Base-by-base conservation (phyloP, 2,329 filamentous ascomycete genomes). In the Arthroderma uncinatum region DNA sequence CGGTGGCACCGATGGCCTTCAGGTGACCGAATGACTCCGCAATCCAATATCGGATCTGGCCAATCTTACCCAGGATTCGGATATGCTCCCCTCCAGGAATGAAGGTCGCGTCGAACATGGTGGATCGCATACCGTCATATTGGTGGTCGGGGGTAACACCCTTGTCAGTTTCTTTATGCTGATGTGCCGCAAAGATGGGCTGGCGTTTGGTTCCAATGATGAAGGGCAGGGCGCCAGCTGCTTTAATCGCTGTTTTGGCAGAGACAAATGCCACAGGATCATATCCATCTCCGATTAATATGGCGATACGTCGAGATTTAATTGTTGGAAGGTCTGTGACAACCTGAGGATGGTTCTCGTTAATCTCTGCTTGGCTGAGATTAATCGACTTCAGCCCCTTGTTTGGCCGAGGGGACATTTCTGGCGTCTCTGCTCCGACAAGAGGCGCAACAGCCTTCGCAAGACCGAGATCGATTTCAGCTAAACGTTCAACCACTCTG, bases 11-110 rank as follows among this genome's bases (percentile, higher is more conserved):
- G 23, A 93, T 86, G 1, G 86, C 75, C 76, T 93, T 93, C 54
- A 90, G 76, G 61, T 93, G 88, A 0, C 87, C 87, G 63, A 92
- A 93, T 0, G 87, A 85, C 69, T 93, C 89, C 1, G 85, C 80
- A 2, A 92, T 73, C 81, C 85, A 93, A 73, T 92, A 85, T 1
- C 86, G 66, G 0, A 86, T 86, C 16, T 87, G 83, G 0, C 88
- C 87, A 60, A 79, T 88, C 74, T 83, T 82, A 57, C 78, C 73
- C 0, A 93, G 78, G 0, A 81, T 82, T 55, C 79, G 73, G 47
- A 87, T 72, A 0, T 83, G 76, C 5, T 64, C 40, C 8, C 63
- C 1, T 1, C 87, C 86, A 0, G 87, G 87, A 1, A 93, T 74
- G 67, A 89, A 89, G 40, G 91, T 67, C 0, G 86, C 83, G 67